Base-by-base conservation (phyloP, 345 rosid species). In the Lenwebbia sp. region DNA sequence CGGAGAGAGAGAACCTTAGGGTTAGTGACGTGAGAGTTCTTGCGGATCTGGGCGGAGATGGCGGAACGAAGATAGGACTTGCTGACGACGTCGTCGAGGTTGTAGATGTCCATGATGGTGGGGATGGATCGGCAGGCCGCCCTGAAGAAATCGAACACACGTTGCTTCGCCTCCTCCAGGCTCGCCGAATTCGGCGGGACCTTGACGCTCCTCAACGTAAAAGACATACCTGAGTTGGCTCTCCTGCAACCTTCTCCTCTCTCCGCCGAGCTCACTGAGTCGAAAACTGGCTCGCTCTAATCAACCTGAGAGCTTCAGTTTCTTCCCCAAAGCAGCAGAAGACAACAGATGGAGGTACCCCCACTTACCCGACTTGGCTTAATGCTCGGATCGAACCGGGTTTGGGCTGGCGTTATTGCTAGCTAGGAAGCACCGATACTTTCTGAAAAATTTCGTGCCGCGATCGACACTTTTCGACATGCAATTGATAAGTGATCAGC, bases 31-130 rank as follows among this genome's bases (percentile, higher is more conserved):
- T 91, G 90, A 37, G 96, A 78, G 91, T 96, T 93, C 81, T 92
- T 96, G 85, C 99, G 98, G 90, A 96, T 92, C 96, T 96, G 90
- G 86, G 98, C 85, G 89, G 99, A 90, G 92, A 97, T 94, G 89
- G 91, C 50, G 88, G 94, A 90, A 17, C 99, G 99, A 89, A 97
- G 97, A 89, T 97, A 94, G 85, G 99, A 91, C 82, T 86, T 88
- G 44, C 92, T 84, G 56, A 89, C 96, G 88, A 97, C 95, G 89
- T 97, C 99, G 88, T 95, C 91, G 55, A 97, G 95, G 88, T 93
- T 95, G 94, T 97, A 97, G 74, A 97, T 96, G 6, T 97, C 98
- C 94, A 96, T 95, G 85, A 96, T 54, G 6, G 92, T 22, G 0
- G 99, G 99, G 84, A 97, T 88, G 53, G 99, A 94, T 87, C 99